Percentiles rank a stretch among this genome's conserved stretches.
Conservation (phyloP, 805 yeast species). For the Alloascoidea hylecoeti region DNA sequence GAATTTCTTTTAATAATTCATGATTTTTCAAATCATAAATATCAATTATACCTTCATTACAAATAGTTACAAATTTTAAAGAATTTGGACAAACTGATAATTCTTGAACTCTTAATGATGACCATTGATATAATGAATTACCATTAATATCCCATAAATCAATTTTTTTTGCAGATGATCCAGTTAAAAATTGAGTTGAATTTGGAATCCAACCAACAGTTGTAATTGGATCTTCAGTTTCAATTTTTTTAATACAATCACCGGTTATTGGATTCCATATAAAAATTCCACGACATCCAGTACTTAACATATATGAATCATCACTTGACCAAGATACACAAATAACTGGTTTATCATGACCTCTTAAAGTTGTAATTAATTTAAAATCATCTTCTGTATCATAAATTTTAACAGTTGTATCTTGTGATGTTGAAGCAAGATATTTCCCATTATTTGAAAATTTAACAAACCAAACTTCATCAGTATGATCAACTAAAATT, state of each 20-base stretch:
- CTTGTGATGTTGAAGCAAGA: constrained; percentile 68
- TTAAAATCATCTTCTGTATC: constrained; percentile 36
- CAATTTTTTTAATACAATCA: constrained; percentile 11
- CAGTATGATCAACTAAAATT: constrained; percentile 35
- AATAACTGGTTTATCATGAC: constrained; percentile 40
- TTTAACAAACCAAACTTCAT: constrained; percentile 76
- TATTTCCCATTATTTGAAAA: constrained; percentile 68
- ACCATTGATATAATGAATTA: constrained; percentile 17
- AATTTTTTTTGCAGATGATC: constrained; percentile 63
- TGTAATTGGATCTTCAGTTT: constrained; percentile 18
- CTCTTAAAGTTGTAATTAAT: constrained; percentile 22
- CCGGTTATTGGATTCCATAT: constrained; percentile 49
- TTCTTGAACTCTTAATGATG: constrained; percentile 42
- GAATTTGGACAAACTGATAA: constrained; percentile 55
- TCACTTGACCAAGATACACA: constrained; percentile 68
- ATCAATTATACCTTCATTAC: constrained; percentile 45
- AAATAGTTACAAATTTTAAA: constrained; percentile 43
- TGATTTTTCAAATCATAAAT: constrained; percentile 37
- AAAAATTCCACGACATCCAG: constrained; percentile 61
- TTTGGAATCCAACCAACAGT: constrained; percentile 62
- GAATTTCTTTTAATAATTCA: constrained; percentile 27
- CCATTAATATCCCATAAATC: constrained; percentile 26
- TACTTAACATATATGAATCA: constrained; percentile 50
- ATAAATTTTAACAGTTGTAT: constrained; percentile 49
- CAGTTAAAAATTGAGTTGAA: constrained; percentile 42